Conservation (phyloP, 2,329 filamentous ascomycete genomes). For the Gaeumannomyces tritici region DNA sequence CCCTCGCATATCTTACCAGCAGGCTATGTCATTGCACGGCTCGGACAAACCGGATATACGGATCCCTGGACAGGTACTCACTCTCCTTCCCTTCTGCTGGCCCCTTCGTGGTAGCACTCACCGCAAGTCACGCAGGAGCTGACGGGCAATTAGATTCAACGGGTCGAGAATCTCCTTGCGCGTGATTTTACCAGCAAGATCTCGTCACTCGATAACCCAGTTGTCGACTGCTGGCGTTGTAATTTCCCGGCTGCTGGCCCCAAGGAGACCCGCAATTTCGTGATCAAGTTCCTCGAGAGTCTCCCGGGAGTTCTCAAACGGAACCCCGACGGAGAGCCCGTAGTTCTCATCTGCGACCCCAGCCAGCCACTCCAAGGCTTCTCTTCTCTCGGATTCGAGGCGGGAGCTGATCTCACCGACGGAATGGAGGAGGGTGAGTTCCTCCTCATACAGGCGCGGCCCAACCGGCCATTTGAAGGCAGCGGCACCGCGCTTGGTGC, state of each 20-base stretch:
- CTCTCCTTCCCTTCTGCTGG: slow-evolving; percentile 14
- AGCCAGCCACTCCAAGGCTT: slow-evolving; percentile 68
- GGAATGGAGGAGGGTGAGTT: slow-evolving; percentile 62
- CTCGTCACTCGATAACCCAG: slow-evolving; percentile 54
- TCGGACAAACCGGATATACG: slow-evolving; percentile 89
- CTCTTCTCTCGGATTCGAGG: slow-evolving; percentile 67
- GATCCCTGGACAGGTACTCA: slow-evolving; percentile 33
- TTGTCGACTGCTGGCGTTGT: slow-evolving; percentile 62
- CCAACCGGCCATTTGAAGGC: slow-evolving; percentile 53
- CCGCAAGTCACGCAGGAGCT: slow-evolving; percentile 5
- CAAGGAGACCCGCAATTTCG: slow-evolving; percentile 48
- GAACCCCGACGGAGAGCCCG: slow-evolving; percentile 70
- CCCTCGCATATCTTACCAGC: slow-evolving; percentile 56
- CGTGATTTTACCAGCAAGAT: slow-evolving; percentile 65
- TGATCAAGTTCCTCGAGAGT: slow-evolving; percentile 57
- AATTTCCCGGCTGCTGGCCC: slow-evolving; percentile 45
- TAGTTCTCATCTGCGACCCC: slow-evolving; percentile 66
- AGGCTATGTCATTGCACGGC: slow-evolving; percentile 73
- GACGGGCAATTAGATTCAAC: slow-evolving; percentile 44
- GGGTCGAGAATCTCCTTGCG: slow-evolving; percentile 54
- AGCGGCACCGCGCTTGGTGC: slow-evolving; percentile 66
- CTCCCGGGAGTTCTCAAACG: slow-evolving; percentile 49
- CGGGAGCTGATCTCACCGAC: slow-evolving; percentile 39
- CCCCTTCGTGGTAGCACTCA: slow-evolving; percentile 32
- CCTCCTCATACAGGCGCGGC: slow-evolving; percentile 71